Evolutionary conservation across 2,329 filamentous ascomycete species (phyloP).

Genomic region (Fonsecaea monophora): DNA sequence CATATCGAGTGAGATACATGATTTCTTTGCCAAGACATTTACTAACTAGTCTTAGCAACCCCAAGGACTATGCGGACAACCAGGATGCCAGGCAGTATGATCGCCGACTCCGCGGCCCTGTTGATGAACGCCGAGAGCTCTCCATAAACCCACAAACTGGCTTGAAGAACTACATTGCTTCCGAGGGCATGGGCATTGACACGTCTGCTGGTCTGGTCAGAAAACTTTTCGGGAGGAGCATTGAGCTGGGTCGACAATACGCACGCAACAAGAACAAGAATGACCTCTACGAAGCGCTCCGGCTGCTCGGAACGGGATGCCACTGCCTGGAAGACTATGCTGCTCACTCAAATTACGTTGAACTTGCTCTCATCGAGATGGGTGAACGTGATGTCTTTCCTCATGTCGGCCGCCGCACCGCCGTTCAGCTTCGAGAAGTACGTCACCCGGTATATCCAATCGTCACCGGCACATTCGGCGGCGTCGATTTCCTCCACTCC

Average conservation of each 20-base stretch:
- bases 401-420: constrained; percentile 79
- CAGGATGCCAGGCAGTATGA: constrained; percentile 84
- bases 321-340: constrained; percentile 94
- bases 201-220: constrained; percentile 81
- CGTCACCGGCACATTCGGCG: constrained; percentile 90
- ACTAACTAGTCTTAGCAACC: constrained; percentile 50
- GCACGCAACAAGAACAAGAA: constrained; percentile 68
- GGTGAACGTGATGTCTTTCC: constrained; percentile 83
- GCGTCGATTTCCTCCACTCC: constrained; percentile 91
- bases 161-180: constrained; percentile 94
- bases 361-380: constrained; percentile 85
- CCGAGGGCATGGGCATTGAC: constrained; percentile 77
- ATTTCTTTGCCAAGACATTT: neutral
- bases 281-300: constrained; percentile 87
- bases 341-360: constrained; percentile 91
- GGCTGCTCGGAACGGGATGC: constrained; percentile 82
- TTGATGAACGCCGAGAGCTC: constrained; percentile 80
- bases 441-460: constrained; percentile 75
- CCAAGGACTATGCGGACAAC: constrained; percentile 87
- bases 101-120: constrained; percentile 76
- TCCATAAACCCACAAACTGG: constrained; percentile 76
- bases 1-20: constrained; percentile 70
- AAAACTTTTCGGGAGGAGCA: constrained; percentile 73
- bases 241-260: constrained; percentile 81
- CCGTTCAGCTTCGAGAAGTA: constrained; percentile 72